Conservation (phyloP, 2,329 filamentous ascomycete species). For the Onygena corvina region DNA sequence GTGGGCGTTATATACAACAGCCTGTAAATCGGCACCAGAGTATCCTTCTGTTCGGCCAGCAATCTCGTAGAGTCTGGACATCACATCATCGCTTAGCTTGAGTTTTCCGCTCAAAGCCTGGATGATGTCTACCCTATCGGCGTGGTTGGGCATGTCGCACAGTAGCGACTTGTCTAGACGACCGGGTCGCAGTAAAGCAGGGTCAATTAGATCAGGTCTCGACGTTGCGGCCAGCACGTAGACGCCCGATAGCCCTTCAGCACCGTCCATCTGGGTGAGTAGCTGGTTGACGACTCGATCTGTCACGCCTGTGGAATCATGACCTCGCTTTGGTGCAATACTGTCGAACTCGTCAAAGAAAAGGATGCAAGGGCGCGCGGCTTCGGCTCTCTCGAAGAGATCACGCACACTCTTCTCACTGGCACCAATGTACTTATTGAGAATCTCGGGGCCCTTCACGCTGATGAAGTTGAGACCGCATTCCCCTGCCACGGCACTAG, state of each 20-base stretch:
- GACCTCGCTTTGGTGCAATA: conserved; percentile 91
- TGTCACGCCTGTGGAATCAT: conserved; percentile 96
- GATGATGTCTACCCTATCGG: conserved; percentile 82
- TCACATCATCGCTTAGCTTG: conserved; percentile 55
- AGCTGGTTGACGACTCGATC: conserved; percentile 97
- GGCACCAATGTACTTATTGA: conserved; percentile 98
- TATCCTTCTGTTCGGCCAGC: conserved; percentile 75
- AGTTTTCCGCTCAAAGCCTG: conserved; percentile 72
- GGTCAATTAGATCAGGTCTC: conserved; percentile 87
- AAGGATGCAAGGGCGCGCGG: conserved; percentile 81
- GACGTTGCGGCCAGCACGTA: conserved; percentile 94
- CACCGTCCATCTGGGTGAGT: conserved; percentile 96
- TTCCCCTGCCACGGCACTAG: conserved; percentile 93
- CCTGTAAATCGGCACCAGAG: conserved; percentile 87
- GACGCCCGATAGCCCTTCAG: conserved; percentile 84
- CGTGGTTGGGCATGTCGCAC: conserved; percentile 70
- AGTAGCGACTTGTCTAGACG: conserved; percentile 86
- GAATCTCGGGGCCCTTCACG: conserved; percentile 92
- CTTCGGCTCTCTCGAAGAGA: conserved; percentile 75
- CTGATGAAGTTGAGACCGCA: conserved; percentile 97
- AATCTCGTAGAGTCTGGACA: conserved; percentile 56
- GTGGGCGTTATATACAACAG: conserved; percentile 89
- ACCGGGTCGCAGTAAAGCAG: conserved; percentile 78
- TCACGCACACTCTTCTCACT: conserved; percentile 94
- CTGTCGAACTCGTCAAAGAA: conserved; percentile 99